Base-by-base conservation (phyloP, 192 early-diverging fungal genomes). In the Coemansia sp. region DNA sequence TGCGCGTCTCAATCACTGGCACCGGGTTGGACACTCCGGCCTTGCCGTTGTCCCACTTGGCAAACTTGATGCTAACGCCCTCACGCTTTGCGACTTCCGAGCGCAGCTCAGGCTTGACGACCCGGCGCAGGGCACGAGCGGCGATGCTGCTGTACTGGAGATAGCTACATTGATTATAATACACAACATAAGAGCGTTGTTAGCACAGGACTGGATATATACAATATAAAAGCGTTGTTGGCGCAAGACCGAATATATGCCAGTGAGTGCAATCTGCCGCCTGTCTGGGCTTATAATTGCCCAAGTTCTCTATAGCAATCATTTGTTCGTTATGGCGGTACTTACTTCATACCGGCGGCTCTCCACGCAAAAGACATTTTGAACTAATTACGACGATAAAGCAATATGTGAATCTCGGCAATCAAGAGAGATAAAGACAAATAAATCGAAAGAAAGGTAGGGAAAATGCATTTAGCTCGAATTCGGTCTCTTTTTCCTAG, bases 111-210 rank as follows among this genome's bases (percentile, higher is more conserved):
- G 68, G 15, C 69, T 80, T 80, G 32, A 56, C 72, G 32, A 71
- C 69, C 62, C 77, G 71, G 20, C 77, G 77, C 68, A 80, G 68
- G 23, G 77, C 77, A 35, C 77, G 77, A 17, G 77, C 77, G 65
- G 77, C 77, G 46, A 80, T 74, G 68, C 69, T 80, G 77, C 77
- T 80, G 69, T 80, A 80, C 62, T 80, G 71, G 49, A 80, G 77
- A 62, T 80, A 80, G 69, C 77, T 80, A 80, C 60, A 33, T 11
- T 23, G 17, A 9, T 57, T 36, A 6, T 1, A 19, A 52, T 13
- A 52, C 8, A 25, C 2, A 9, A 9, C 8, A 48, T 8, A 48
- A 19, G n/a, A 19, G 19, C 2, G 19, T 19, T 48, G 29, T 29
- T 29, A 29, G 29, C 29, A 3, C 29, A 29, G 3, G 29, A 29